Evolutionary conservation across 1,284 basidiomycete species (phyloP), one percentile per base, ranked within the genome.

Genomic region (Irpex sp.): DNA sequence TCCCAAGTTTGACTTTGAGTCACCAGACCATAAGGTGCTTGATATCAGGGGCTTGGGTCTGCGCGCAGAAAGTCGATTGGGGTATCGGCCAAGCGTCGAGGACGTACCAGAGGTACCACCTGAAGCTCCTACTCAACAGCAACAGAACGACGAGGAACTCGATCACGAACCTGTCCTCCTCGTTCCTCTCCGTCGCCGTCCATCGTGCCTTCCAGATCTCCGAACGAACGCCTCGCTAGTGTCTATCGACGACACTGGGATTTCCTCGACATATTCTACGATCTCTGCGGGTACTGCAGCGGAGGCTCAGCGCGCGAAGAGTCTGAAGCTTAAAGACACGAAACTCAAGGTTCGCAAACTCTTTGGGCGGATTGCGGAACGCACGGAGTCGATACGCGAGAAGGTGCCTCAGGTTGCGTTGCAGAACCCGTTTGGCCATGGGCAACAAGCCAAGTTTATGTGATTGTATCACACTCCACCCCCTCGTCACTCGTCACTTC

Each of bases 1-100:
- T 8, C 67, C 67, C 1, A 47, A 55, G n/a, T 68, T 68, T 56
- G 67, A 68, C 57, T 68, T 68, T 47, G 67, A 67, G 56, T 19
- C 33, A 23, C 59, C 56, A 9, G 51, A 45, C n/a, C 58, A 58
- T 18, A 21, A 33, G 36, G 59, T 57, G 18, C 55, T 56, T 54
- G 61, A 61, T 47, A 51, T 58, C 12, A 55, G 36, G 36, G 59
- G 33, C 37, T 57, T 60, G 7, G 61, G 54, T 6, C 48, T 57
- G 51, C 63, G 65, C 39, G 55, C 62, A n/a, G 35, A 60, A 19
- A 63, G 62, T 12, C 60, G 61, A n/a, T 18, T 35, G 10, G 48
- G 58, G 2, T 18, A 35, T 2, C 56, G 42, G n/a, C n/a, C 39
- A 1, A 45, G 1, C 8, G n/a, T 45, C 39, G 39, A 45, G 39